Base-by-base conservation (phyloP, 2,329 filamentous ascomycete species). In the Chaetothyriales sp. region DNA sequence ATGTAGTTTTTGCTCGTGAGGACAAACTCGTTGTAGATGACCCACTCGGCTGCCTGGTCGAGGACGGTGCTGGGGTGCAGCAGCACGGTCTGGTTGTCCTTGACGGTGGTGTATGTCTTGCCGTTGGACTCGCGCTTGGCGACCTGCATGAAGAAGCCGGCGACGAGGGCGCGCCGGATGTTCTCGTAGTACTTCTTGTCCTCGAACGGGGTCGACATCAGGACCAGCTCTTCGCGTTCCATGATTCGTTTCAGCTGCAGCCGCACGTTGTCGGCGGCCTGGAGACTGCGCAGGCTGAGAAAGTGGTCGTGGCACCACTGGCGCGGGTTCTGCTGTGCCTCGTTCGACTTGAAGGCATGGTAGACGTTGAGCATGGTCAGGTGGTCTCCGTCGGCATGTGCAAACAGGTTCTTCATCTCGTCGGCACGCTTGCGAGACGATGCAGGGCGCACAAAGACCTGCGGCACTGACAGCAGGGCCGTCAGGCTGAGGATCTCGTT, bases 61-160 rank as follows among this genome's bases (percentile, higher is more conserved):
- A 98, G 76, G 29, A 95, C 89, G 0, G 89, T 95, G 58, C 86
- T 92, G 1, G 92, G 92, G 70, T 98, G 92, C 54, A 98, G 77
- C 61, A 95, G 76, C 46, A 98, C 92, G 46, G 80, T 85, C 71
- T 97, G 90, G 63, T 95, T 86, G 65, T 98, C 94, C 74, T 97
- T 98, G 67, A 98, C 84, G 1, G 92, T 98, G 57, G 83, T 82
- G 71, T 98, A 98, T 44, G 86, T 80, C 76, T 97, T 97, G 64
- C 86, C 86, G 28, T 80, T 83, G 49, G 80, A 81, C 64, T 97
- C 89, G 66, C 85, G 88, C 81, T 94, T 95, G 54, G 92, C 94
- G 19, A 97, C 87, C 68, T 98, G 92, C 92, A 98, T 98, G 77
- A 98, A 98, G 77, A 98, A 98, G 33, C 94, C 92, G 0, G 89